phyloP scores from a whole-genome alignment of 2,329 filamentous ascomycete genomes.

The Exophiala viscosa region DNA sequence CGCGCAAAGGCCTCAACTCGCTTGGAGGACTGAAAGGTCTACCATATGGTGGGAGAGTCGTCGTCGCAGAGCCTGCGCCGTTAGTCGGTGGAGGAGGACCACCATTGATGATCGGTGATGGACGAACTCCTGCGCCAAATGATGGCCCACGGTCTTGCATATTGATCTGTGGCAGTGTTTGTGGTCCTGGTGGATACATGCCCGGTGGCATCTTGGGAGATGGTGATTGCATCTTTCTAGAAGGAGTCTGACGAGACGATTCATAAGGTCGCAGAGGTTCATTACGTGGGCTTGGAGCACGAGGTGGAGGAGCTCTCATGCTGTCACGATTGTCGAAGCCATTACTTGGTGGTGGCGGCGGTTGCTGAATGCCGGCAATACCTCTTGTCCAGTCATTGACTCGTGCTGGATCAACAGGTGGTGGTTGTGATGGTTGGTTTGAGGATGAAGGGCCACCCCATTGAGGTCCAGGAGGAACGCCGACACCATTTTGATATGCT shows the following conservation, averaged over 20 bases:
- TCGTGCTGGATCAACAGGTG: conserved; percentile 54
- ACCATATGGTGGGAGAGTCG: conserved; percentile 69
- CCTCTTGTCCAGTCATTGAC: conserved; percentile 61
- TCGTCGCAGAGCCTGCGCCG: conserved; percentile 53
- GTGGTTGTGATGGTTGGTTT: conserved; percentile 34
- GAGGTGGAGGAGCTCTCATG: conserved; percentile 64
- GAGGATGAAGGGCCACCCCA: conserved; percentile 71
- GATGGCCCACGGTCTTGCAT: conserved; percentile 45
- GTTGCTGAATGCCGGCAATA: conserved; percentile 71
- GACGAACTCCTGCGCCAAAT: conserved; percentile 32
- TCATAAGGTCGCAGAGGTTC: conserved; percentile 70
- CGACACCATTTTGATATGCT: conserved; percentile 81
- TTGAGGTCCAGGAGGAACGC: conserved; percentile 78
- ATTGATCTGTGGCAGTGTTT: conserved; percentile 51
- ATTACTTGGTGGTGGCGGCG: conserved; percentile 57
- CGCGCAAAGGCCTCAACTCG: conserved; percentile 76
- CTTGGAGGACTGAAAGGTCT: conserved; percentile 73
- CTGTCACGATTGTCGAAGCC: conserved; percentile 79
- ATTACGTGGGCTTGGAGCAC: conserved; percentile 72
- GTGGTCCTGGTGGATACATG: conserved; percentile 44
- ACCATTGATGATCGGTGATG: conserved; percentile 56
- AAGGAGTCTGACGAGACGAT: conserved; percentile 50
- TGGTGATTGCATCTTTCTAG: conserved; percentile 53
- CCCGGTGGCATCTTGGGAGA: conserved; percentile 58
- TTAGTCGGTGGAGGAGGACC: conserved; percentile 48